Percentiles rank a stretch among this genome's conserved stretches.
phyloP scores from a whole-genome alignment of 176 grass and related monocot genomes.

The Hordeum vulgare region MorexV3_pseudomolecules_assembly NC_058522.1:280275317-280275816 shows the following conservation, averaged over 20 bases:
- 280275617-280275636: background rate
- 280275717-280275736: conserved; percentile 28
- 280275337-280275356: background rate
- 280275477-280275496: background rate
- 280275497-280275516: background rate
- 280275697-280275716: background rate
- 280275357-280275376: conserved; percentile 37
- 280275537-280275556: background rate
- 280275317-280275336: background rate
- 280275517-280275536: background rate
- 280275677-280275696: background rate
- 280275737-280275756: background rate
- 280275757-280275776: background rate
- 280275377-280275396: conserved; percentile 37
- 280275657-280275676: background rate
- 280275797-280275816: background rate
- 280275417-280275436: conserved; percentile 64
- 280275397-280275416: conserved; percentile 47
- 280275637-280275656: background rate
- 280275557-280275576: background rate
- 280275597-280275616: background rate
- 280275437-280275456: conserved; percentile 32
- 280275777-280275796: background rate
- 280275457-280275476: background rate
- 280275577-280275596: background rate